Conservation (phyloP, 2,329 filamentous ascomycete species). For the Botryotinia calthae region DNA sequence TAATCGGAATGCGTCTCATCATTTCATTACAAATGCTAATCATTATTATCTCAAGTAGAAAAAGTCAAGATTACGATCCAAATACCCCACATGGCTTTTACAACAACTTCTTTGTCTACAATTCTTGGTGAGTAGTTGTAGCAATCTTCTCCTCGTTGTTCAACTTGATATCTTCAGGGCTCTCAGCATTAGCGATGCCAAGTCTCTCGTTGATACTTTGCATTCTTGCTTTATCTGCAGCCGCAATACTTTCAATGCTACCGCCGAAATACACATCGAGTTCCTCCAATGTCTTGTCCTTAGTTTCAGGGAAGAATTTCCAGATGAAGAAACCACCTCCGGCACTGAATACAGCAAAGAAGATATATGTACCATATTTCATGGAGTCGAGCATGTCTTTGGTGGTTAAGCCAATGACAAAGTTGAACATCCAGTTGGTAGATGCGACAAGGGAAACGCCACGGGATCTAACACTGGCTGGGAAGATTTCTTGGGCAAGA, state of each 20-base stretch:
- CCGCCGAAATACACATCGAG: slow-evolving; percentile 47
- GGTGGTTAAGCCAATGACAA: slow-evolving; percentile 47
- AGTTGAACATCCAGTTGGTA: slow-evolving; percentile 48
- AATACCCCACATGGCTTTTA: not conserved
- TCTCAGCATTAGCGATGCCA: slow-evolving; percentile 34
- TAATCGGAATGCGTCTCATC: not conserved
- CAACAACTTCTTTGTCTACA: not conserved
- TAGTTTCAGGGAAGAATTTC: slow-evolving; percentile 54
- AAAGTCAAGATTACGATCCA: not conserved
- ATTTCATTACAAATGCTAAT: not conserved
- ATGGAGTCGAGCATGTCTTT: slow-evolving; percentile 44
- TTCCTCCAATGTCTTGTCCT: slow-evolving; percentile 51
- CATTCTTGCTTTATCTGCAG: slow-evolving; percentile 37
- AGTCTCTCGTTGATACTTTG: slow-evolving; percentile 30
- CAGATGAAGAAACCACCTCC: slow-evolving; percentile 48
- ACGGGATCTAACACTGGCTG: slow-evolving; percentile 41
- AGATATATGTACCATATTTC: slow-evolving; percentile 55
- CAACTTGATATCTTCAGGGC: slow-evolving; percentile 29
- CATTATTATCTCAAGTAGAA: not conserved
- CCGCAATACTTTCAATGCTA: slow-evolving; percentile 38
- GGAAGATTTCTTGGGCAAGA: slow-evolving; percentile 43
- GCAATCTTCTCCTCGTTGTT: slow-evolving; percentile 11
- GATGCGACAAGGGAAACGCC: slow-evolving; percentile 45
- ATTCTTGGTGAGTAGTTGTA: slow-evolving; percentile 7
- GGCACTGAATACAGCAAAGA: slow-evolving; percentile 52